Base-by-base conservation (phyloP, 176 grass and related monocot genomes). In the Rhynchospora tenuis region DNA sequence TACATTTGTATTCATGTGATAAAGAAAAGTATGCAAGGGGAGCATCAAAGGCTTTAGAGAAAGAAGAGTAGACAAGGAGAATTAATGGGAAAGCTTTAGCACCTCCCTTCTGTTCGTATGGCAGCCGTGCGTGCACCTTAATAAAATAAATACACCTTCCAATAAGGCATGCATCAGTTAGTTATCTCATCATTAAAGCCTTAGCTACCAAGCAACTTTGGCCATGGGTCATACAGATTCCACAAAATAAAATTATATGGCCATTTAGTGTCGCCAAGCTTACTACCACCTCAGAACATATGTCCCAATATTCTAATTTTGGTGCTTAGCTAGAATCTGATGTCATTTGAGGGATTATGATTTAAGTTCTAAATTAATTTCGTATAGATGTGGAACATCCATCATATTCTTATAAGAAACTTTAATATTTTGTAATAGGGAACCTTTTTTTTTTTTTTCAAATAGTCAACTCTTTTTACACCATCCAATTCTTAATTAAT, bases 131-230 rank as follows among this genome's bases (percentile, higher is more conserved):
- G 80, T 82, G n/a, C 42, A 61, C 44, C 22, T 80, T 44, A 45
- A 64, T 82, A 14, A 81, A 61, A 16, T 58, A 20, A 12, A 63
- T 63, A 33, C 74, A 58, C 48, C 78, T 81, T 79, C 59, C 59
- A 60, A 63, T 46, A 38, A 44, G 42, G 42, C 33, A 81, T 23
- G 56, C 57, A 67, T 24, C 12, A 64, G 60, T 65, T 67, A 50
- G 38, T 82, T 80, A 64, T 82, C 43, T 48, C 43, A 82, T 82
- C 80, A 82, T 24, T 67, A 82, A 63, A 82, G 24, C 43, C 80
- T 82, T 82, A 67, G 80, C 80, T 82, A 82, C 80, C 60, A 82
- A 82, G 60, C 59, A 82, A 82, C 80, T 82, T 82, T 82, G 14
- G 15, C 29, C 17, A 52, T 54, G 20, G 59, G 29, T 29, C 38